These are phyloP conservation scores for Fusarium sp. DNA, from an alignment of 2,329 filamentous ascomycete species.

Conservation along the genomic window DNA sequence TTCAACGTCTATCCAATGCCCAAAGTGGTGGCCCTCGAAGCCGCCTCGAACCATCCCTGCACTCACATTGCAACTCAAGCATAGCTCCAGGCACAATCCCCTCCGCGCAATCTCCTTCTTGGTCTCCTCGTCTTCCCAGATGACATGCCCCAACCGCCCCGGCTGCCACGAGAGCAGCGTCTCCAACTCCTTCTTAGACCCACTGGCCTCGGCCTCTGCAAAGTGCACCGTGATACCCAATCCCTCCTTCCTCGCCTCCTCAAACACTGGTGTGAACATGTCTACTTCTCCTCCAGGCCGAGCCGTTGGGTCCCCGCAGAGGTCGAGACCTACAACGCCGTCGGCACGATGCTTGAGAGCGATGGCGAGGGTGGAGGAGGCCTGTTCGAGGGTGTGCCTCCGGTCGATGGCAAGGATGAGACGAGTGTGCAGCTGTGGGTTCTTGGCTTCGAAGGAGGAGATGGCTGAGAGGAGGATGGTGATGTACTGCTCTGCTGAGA, in stretches of 20 bases:
- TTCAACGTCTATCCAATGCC: constrained; percentile 72
- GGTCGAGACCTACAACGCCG: constrained; percentile 79
- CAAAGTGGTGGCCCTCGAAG: constrained; percentile 80
- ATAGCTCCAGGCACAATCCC: constrained; percentile 78
- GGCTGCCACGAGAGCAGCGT: constrained; percentile 75
- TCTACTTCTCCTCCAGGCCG: constrained; percentile 67
- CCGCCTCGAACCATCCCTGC: constrained; percentile 77
- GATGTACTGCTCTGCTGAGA: constrained; percentile 75
- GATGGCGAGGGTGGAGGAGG: constrained; percentile 72
- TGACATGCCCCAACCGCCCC: constrained; percentile 81
- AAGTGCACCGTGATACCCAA: constrained; percentile 82
- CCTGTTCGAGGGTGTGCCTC: constrained; percentile 68
- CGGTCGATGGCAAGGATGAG: constrained; percentile 83
- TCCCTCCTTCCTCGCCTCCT: constrained; percentile 63
- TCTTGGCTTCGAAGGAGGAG: constrained; percentile 57
- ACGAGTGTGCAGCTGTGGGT: constrained; percentile 65
- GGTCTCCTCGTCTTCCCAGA: constrained; percentile 74
- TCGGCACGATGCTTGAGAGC: constrained; percentile 64
- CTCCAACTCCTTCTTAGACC: constrained; percentile 69
- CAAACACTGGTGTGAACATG: constrained; percentile 70
- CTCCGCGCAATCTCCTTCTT: constrained; percentile 64
- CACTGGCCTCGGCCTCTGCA: constrained; percentile 73
- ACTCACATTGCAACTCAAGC: constrained; percentile 84
- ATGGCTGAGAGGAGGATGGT: constrained; percentile 75
- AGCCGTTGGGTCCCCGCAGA: constrained; percentile 78